A percentile compares a stretch with the other conserved stretches of the same genome.
Conservation (phyloP, 2,329 filamentous ascomycete genomes). For the Venturiaceae sp. region DNA sequence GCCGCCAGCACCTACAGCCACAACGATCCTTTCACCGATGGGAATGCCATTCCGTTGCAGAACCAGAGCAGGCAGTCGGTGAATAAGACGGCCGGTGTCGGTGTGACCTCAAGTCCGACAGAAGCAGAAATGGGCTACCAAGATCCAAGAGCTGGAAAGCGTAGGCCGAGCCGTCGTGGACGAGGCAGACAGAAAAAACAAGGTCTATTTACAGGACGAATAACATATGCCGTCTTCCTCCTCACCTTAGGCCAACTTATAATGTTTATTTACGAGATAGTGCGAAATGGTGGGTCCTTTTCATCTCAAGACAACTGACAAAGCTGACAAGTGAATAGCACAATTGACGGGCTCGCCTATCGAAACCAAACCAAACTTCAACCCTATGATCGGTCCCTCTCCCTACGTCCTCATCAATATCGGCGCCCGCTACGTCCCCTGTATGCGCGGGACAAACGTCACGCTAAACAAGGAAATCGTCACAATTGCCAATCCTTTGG, state of each 20-base stretch:
- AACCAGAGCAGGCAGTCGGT: constrained; percentile 24
- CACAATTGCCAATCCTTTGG: background rate
- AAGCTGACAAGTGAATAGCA: constrained; percentile 33
- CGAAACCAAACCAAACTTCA: constrained; percentile 75
- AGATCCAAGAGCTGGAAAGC: constrained; percentile 12
- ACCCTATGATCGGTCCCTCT: constrained; percentile 95
- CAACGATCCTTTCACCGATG: constrained; percentile 36
- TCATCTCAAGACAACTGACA: background rate
- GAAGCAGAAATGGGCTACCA: constrained; percentile 29
- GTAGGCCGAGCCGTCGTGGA: constrained; percentile 14
- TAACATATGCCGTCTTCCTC: constrained; percentile 74
- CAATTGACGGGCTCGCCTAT: constrained; percentile 70
- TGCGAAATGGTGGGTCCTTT: constrained; percentile 60
- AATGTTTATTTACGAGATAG: constrained; percentile 84
- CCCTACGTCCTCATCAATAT: constrained; percentile 89
- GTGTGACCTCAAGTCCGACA: constrained; percentile 18
- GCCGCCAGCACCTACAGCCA: constrained; percentile 24
- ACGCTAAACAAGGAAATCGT: constrained; percentile 42
- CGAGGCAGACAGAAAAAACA: constrained; percentile 29
- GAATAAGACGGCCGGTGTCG: constrained; percentile 17
- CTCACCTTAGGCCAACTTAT: constrained; percentile 67
- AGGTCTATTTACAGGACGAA: constrained; percentile 46
- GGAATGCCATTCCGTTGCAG: constrained; percentile 38
- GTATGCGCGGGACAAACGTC: constrained; percentile 75
- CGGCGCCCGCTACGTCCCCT: constrained; percentile 85